Conservation (phyloP, 805 yeast genomes). For the Kuraishia molischiana region DNA sequence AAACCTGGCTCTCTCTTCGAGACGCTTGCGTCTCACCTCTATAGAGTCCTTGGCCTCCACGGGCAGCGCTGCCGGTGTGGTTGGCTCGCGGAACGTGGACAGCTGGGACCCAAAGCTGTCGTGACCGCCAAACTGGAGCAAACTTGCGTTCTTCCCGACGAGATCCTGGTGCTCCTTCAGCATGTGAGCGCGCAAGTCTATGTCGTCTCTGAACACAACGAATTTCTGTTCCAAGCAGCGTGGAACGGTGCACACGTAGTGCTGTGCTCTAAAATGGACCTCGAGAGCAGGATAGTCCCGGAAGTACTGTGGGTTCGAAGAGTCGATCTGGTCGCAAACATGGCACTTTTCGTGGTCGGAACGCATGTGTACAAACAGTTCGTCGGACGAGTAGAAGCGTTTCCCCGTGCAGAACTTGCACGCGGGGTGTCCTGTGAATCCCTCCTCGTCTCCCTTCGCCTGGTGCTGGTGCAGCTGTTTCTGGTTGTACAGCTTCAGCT, state of each 20-base stretch:
- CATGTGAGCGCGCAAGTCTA: conserved; percentile 85
- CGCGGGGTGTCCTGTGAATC: conserved; percentile 82
- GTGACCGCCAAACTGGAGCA: background rate
- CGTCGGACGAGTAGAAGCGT: conserved; percentile 84
- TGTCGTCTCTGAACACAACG: conserved; percentile 81
- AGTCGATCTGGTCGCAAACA: conserved; percentile 68
- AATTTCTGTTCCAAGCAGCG: conserved; percentile 81
- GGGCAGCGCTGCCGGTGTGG: background rate
- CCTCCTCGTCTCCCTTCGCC: conserved; percentile 60
- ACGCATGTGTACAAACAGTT: conserved; percentile 71
- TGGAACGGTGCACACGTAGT: conserved; percentile 69
- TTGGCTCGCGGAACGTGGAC: conserved; percentile 36
- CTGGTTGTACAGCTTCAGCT: conserved; percentile 50
- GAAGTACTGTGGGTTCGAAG: conserved; percentile 63
- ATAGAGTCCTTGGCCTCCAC: conserved; percentile 14
- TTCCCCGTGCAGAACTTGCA: conserved; percentile 72
- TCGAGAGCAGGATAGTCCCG: conserved; percentile 66
- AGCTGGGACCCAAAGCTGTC: conserved; percentile 47
- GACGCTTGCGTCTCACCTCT: conserved; percentile 45
- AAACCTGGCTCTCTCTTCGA: conserved; percentile 81
- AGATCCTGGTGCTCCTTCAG: conserved; percentile 67
- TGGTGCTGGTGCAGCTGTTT: conserved; percentile 64
- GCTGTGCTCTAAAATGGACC: conserved; percentile 64
- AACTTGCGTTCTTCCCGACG: conserved; percentile 29
- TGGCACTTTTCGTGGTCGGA: conserved; percentile 83